Base-by-base conservation (phyloP, 768 basidiomycete genomes). In the Phanerodontia chrysosporium region DNA sequence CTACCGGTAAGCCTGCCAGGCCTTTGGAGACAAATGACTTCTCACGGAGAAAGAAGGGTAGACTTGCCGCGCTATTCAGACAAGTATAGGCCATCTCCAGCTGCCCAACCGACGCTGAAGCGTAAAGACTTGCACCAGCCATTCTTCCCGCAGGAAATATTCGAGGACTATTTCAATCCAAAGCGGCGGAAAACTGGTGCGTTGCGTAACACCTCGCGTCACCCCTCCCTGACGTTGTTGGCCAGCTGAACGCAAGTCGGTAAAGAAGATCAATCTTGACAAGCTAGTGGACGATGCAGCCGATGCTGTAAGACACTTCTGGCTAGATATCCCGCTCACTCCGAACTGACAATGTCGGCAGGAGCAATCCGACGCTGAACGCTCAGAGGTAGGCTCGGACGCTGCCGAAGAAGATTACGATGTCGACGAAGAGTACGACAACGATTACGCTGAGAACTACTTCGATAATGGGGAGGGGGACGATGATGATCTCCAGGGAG, bases 361-460 rank as follows among this genome's bases (percentile, higher is more conserved):
- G 83, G 86, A 87, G 64, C 88, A 90, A 65, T 88, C 87, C 0
- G 81, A 80, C 24, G 85, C 86, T 6, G 89, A 91, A 58, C 76
- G 76, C 3, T 90, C 87, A 29, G 84, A 89, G 16, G 79, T 71
- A 25, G 88, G 83, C 22, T 89, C 88, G 12, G 85, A 87, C 65
- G 81, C 71, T 29, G 80, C 72, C 7, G 83, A 84, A 42, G 85
- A 83, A 25, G 90, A 93, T 70, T 92, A 92, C 67, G 91, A 92
- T 62, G 89, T 90, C 22, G 89, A 92, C 30, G 92, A 95, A 70
- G 91, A 92, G 65, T 92, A 93, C 67, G 92, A 93, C 71, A 92
- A 94, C 64, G 92, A 94, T 62, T 94, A 94, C 62, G 91, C 87
- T 2, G 88, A 89, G 61, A 91, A 94, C 68, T 93, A 94, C 78